Percentiles rank a stretch among this genome's conserved stretches.
Evolutionary conservation across 441 rosid species (phyloP).

Genomic region (Erodium chrysanthum): DNA sequence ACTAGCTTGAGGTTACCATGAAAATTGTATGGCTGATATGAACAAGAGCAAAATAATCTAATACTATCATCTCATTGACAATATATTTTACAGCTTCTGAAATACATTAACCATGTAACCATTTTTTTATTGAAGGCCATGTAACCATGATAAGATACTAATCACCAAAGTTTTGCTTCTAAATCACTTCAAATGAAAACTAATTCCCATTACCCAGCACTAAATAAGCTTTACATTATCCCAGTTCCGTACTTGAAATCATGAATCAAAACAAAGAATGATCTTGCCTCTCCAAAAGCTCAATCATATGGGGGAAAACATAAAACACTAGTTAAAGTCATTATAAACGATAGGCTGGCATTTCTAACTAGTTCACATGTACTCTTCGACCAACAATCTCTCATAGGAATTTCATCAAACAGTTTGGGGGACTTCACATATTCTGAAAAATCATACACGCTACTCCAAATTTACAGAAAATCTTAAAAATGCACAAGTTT

Average conservation of each 20-base stretch:
- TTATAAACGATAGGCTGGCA: background rate
- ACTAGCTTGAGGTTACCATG: background rate
- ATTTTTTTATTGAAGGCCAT: too few species aligned
- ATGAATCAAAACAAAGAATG: background rate
- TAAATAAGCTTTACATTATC: background rate
- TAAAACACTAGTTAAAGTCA: background rate
- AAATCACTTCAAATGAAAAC: background rate
- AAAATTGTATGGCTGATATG: background rate
- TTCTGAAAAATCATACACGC: too few species aligned
- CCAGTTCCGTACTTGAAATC: background rate
- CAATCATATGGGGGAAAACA: background rate
- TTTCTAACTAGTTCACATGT: background rate
- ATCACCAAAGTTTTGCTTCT: background rate
- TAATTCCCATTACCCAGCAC: background rate
- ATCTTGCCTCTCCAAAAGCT: background rate
- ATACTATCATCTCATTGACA: background rate
- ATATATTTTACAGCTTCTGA: background rate
- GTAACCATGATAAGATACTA: background rate
- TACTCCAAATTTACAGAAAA: too few species aligned
- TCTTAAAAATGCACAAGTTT: too few species aligned
- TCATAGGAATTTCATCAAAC: too few species aligned
- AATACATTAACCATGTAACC: background rate
- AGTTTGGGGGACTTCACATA: too few species aligned
- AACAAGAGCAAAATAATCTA: background rate
- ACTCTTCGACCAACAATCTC: conserved; percentile 2